A percentile compares a stretch with the other conserved stretches of the same genome.
phyloP scores from a whole-genome alignment of 306 rosid species.

The Gastrolobium villosum region DNA sequence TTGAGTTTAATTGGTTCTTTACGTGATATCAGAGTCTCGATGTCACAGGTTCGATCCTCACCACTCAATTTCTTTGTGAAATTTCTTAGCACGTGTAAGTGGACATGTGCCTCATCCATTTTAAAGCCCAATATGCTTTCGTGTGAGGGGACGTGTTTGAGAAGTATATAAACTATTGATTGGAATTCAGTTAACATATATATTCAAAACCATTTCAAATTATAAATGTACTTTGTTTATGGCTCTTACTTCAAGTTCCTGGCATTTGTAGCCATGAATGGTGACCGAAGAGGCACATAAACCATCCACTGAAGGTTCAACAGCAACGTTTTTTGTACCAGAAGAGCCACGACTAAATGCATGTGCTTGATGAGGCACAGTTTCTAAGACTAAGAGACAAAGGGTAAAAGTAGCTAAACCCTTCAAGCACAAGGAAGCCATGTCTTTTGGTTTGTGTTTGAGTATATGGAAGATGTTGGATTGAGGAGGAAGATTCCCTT shows the following conservation, averaged over 20 bases:
- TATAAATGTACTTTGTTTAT: neutral
- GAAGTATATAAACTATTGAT: too few species aligned
- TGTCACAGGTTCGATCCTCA: too few species aligned
- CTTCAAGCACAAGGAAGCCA: constrained; percentile 44
- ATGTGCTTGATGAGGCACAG: constrained; percentile 42
- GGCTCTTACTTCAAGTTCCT: constrained; percentile 66
- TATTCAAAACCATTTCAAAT: neutral
- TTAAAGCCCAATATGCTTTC: too few species aligned
- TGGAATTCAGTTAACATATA: neutral
- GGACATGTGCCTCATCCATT: too few species aligned
- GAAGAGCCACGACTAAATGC: constrained; percentile 39
- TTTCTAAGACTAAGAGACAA: constrained; percentile 42
- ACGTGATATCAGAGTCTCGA: too few species aligned
- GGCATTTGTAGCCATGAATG: constrained; percentile 74
- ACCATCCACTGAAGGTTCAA: constrained; percentile 33
- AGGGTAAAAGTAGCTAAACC: constrained; percentile 34
- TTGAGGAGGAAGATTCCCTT: constrained; percentile 18
- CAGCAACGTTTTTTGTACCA: neutral
- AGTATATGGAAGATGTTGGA: neutral
- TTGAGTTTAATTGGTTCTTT: too few species aligned
- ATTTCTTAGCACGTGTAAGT: too few species aligned
- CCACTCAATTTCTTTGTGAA: too few species aligned
- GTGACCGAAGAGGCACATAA: constrained; percentile 62
- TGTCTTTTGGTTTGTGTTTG: neutral
- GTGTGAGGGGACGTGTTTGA: too few species aligned